Evolutionary conservation across 164 flowering plant genomes (phyloP).

Genomic region (Vitis labrusca): DNA sequence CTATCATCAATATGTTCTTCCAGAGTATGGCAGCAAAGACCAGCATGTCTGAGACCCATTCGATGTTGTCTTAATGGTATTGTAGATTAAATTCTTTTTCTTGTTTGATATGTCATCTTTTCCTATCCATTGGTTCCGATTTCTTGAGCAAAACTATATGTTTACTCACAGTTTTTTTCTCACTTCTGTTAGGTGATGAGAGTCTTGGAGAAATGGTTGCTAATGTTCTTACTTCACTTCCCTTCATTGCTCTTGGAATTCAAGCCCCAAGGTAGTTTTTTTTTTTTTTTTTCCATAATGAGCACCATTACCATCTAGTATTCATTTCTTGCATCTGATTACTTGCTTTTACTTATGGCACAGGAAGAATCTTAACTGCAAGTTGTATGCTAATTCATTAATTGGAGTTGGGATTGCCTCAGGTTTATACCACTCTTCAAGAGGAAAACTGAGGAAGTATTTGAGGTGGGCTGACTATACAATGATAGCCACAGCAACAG

Average conservation of each 20-base stretch:
- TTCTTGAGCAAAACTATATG: not conserved
- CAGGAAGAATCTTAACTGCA: conserved; percentile 72
- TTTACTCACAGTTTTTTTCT: not conserved
- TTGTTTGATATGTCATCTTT: not conserved
- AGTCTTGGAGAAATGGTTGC: conserved; percentile 60
- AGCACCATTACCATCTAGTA: not conserved
- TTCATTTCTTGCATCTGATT: conserved; percentile 1
- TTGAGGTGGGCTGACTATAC: conserved; percentile 94
- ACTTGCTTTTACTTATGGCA: conserved; percentile 11
- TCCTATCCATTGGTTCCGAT: not conserved
- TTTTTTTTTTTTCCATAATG: conserved; percentile 1
- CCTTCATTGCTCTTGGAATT: conserved; percentile 84
- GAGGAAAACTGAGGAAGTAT: conserved; percentile 68
- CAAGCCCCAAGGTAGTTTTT: conserved; percentile 74
- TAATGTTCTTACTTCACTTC: conserved; percentile 91
- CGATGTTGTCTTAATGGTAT: conserved; percentile 60
- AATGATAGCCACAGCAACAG: conserved; percentile 94
- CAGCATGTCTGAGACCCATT: conserved; percentile 70
- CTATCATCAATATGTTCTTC: conserved; percentile 9
- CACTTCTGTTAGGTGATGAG: conserved; percentile 55
- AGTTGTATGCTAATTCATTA: conserved; percentile 88
- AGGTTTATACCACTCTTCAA: conserved; percentile 86
- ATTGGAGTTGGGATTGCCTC: conserved; percentile 98
- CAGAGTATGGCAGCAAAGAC: conserved; percentile 87
- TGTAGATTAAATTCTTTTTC: not conserved